Evolutionary conservation across 1,284 basidiomycete genomes (phyloP), one percentile per base, ranked within the genome.

Genomic region (Ganoderma sinense): DNA sequence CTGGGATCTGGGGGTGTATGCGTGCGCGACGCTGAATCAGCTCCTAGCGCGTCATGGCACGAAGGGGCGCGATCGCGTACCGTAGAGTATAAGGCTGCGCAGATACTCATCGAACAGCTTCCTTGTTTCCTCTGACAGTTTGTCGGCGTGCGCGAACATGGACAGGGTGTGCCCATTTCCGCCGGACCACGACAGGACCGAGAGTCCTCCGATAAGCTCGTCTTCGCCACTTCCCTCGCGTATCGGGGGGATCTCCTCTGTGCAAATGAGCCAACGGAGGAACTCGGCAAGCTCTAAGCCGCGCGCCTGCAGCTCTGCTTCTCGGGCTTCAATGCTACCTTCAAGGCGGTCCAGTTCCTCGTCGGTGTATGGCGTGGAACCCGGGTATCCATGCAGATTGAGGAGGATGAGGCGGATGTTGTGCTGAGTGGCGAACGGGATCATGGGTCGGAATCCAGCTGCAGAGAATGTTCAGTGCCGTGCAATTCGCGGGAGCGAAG

Each of bases 351-450:
- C 51, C 33, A 80, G 71, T 39, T 81, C 80, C 16, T 69, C 68
- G 13, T 65, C 48, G 0, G 75, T 70, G 41, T 75, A 76, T 0
- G 74, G 76, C 0, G 76, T 76, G 13, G 79, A 79, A 0, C 78
- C 78, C 7, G 75, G 75, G 45, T 82, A 82, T 31, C 78, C 80
- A 33, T 80, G 78, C 53, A 78, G 62, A 43, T 80, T 82, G 51
- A 81, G 63, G 11, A 76, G 65, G 26, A 82, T 73, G 18, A 82
- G 63, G 5, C 80, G 80, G 11, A 79, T 56, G 65, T 75, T 73
- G 67, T 75, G 64, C 14, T 73, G 43, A 0, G 74, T 66, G 7
- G 78, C 78, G 31, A 75, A 71, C 0, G 75, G 76, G 0, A 78
- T 59, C 69, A 81, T 68, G 11, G 67, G 75, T n/a, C 64, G 18